These are phyloP conservation scores for Phytophthora pluvialis DNA, from an alignment of 352 stramenopile genomes.

Conservation along the genomic window DNA sequence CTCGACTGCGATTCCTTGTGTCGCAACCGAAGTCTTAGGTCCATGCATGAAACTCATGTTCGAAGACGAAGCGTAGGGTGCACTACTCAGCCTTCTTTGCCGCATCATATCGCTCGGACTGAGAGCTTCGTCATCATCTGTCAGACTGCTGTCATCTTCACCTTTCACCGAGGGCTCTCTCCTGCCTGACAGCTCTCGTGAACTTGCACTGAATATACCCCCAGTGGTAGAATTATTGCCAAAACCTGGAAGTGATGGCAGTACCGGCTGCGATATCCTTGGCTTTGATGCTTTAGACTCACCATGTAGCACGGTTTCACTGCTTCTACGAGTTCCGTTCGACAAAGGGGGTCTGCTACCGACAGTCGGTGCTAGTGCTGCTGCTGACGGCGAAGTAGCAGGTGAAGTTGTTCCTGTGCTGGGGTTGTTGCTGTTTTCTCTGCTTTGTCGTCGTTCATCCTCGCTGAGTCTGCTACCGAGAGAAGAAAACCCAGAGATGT, in stretches of 20 bases:
- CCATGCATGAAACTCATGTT: constrained; percentile 58
- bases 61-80: constrained; percentile 3
- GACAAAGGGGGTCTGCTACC: neutral
- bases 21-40: constrained; percentile 48
- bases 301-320: constrained; percentile 12
- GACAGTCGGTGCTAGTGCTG: neutral
- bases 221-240: constrained; percentile 1
- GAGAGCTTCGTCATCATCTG: constrained; percentile 17
- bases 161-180: constrained; percentile 9
- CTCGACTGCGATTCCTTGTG: constrained; percentile 72
- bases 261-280: constrained; percentile 24
- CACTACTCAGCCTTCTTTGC: constrained; percentile 39
- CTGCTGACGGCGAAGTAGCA: no score
- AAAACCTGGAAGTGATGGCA: constrained; percentile 16
- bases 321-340: constrained; percentile 18
- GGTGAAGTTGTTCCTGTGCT: neutral
- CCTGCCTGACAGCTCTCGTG: constrained; percentile 15
- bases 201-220: constrained; percentile 5
- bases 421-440: constrained; percentile 13
- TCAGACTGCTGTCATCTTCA: constrained; percentile 13
- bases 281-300: constrained; percentile 12
- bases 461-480: constrained; percentile 78
- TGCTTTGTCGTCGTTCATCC: constrained; percentile 58
- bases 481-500: constrained; percentile 88
- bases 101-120: constrained; percentile 51